Conservation (phyloP, 225 moss, liverwort and hornwort species). For the Marchantia paleacea region DNA sequence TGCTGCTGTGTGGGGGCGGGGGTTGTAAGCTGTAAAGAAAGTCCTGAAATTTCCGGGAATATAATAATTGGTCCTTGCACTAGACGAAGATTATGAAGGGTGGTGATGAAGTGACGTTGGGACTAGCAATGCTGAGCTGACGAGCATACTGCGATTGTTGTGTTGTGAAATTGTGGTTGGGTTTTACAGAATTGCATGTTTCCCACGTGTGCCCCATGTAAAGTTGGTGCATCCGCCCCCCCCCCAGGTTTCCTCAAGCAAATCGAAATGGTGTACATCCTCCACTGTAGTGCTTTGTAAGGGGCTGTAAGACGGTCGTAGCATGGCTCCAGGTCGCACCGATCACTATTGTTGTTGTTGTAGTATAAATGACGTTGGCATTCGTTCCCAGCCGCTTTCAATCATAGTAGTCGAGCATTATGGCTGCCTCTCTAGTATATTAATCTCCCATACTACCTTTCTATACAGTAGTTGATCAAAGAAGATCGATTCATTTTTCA, state of each 20-base stretch:
- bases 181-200: constrained; percentile 8
- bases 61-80: neutral
- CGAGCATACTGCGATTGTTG: constrained; percentile 4
- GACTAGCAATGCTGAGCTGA: constrained; percentile 10
- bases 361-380: constrained; percentile 15
- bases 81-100: neutral
- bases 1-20: neutral
- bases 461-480: neutral
- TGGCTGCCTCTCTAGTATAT: neutral
- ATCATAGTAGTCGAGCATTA: constrained; percentile 9
- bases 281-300: constrained; percentile 9
- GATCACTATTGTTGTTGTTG: constrained; percentile 13
- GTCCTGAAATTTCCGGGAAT: neutral
- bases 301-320: constrained; percentile 11
- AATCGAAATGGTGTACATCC: constrained; percentile 8
- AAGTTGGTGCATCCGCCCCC: constrained; percentile 8
- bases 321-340: constrained; percentile 6
- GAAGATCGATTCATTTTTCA: neutral
- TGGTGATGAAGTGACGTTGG: neutral
- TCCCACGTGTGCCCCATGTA: constrained; percentile 13
- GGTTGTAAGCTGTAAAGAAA: neutral
- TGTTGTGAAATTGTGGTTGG: neutral
- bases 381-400: constrained; percentile 20
- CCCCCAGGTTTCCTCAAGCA: neutral
- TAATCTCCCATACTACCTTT: neutral